phyloP scores from a whole-genome alignment of 108 stramenopile species.

The Discostella stelligeroides region DNA sequence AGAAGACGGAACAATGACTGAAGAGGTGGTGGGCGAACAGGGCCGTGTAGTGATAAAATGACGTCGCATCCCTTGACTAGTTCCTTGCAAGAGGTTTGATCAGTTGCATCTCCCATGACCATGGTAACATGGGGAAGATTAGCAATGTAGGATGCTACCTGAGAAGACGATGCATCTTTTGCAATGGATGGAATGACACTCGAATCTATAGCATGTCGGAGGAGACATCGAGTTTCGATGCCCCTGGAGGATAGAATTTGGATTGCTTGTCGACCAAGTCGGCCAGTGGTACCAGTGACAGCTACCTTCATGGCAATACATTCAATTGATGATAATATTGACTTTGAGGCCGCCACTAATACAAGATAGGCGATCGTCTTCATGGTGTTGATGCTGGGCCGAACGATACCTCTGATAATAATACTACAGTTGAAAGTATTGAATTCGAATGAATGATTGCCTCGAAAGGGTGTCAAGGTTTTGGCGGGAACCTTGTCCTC shows the following conservation, averaged over 20 bases:
- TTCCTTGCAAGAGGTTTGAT: conserved; percentile 28
- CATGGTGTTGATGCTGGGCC: not conserved
- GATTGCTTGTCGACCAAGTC: conserved; percentile 36
- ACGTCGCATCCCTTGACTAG: conserved; percentile 60
- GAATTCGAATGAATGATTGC: no score
- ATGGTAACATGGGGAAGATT: conserved; percentile 44
- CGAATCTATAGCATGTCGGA: conserved; percentile 33
- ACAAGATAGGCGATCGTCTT: not conserved
- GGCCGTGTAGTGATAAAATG: conserved; percentile 55
- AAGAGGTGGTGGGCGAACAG: conserved; percentile 30
- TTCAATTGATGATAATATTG: not conserved
- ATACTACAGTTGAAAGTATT: no score
- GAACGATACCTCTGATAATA: no score
- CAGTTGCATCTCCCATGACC: conserved; percentile 55
- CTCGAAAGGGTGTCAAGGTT: no score
- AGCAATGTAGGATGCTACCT: conserved; percentile 48
- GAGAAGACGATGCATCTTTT: conserved; percentile 18
- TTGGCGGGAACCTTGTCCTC: no score
- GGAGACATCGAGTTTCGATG: conserved; percentile 32
- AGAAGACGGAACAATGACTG: conserved; percentile 43
- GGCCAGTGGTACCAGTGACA: conserved; percentile 44
- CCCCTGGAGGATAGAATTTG: conserved; percentile 28
- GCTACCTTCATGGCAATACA: conserved; percentile 42
- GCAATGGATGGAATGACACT: conserved; percentile 31
- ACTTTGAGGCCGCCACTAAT: not conserved